phyloP scores from a whole-genome alignment of 352 stramenopile species.

The Pythium aristosporum region DNA sequence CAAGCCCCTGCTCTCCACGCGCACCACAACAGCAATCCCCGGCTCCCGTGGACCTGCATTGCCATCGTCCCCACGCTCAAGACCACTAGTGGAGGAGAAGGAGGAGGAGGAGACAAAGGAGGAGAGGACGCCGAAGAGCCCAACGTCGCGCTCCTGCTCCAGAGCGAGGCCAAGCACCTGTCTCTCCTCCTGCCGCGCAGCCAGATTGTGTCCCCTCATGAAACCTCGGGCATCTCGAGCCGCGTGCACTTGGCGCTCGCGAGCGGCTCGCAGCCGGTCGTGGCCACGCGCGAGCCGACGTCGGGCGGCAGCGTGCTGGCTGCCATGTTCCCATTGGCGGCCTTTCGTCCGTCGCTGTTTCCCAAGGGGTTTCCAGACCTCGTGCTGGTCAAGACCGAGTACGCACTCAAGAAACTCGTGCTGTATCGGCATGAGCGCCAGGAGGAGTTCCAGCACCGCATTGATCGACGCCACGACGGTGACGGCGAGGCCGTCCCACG shows the following conservation, averaged over 20 bases:
- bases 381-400: constrained; percentile 65
- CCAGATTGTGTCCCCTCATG: constrained; percentile 37
- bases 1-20: constrained; percentile 26
- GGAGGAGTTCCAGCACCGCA: constrained; percentile 41
- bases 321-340: constrained; percentile 37
- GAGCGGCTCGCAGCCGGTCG: constrained; percentile 14
- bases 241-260: constrained; percentile 46
- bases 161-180: constrained; percentile 38
- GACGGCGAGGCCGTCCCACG: constrained; percentile 5
- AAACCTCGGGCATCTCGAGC: constrained; percentile 36
- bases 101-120: neutral
- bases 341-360: constrained; percentile 30
- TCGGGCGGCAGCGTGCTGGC: constrained; percentile 32
- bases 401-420: constrained; percentile 52
- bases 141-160: constrained; percentile 21
- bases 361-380: constrained; percentile 51
- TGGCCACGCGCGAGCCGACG: neutral
- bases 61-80: constrained; percentile 44
- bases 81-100: constrained; percentile 5
- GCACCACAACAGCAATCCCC: constrained; percentile 36
- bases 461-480: constrained; percentile 26
- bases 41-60: constrained; percentile 60
- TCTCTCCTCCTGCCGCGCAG: constrained; percentile 56
- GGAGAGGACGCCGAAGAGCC: constrained; percentile 16
- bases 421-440: constrained; percentile 51